phyloP scores from a whole-genome alignment of 345 rosid genomes.

The Trapa bicornis region DNA sequence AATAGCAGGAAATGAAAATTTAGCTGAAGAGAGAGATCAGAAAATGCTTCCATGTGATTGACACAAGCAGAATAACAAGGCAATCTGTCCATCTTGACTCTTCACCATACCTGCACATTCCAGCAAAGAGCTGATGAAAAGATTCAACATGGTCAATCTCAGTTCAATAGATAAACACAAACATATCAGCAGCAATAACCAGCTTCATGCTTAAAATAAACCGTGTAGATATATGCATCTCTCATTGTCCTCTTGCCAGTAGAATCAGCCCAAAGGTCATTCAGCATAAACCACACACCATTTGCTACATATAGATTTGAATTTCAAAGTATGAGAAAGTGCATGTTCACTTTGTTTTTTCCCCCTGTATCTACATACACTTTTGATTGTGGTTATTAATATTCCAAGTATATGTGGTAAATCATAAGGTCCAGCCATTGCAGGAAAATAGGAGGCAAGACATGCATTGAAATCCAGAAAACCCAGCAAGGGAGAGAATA shows the following conservation, averaged over 20 bases:
- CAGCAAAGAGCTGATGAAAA: not conserved
- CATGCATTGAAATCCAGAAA: not conserved
- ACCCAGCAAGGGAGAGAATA: not conserved
- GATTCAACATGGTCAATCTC: not conserved
- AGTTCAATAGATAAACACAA: not conserved
- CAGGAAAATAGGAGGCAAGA: not conserved
- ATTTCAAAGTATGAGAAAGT: not conserved
- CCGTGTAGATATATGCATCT: not conserved
- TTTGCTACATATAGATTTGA: not conserved
- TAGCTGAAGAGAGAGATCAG: not conserved
- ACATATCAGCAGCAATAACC: not conserved
- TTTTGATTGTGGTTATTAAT: not conserved
- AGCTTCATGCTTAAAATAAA: not conserved
- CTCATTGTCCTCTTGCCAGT: not conserved
- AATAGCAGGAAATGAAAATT: too few species aligned
- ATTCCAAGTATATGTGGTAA: not conserved
- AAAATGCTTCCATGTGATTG: too few species aligned
- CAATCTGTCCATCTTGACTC: too few species aligned
- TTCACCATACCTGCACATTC: not conserved
- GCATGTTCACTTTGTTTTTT: not conserved
- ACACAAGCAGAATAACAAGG: not conserved
- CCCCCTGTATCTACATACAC: slow-evolving; percentile 2
- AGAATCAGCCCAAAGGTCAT: not conserved
- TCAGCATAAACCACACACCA: not conserved
- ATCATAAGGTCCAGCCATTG: not conserved